These are phyloP conservation scores for Aspergillus ochraceoroseus DNA, from an alignment of 2,329 filamentous ascomycete species.

Conservation along the genomic window DNA sequence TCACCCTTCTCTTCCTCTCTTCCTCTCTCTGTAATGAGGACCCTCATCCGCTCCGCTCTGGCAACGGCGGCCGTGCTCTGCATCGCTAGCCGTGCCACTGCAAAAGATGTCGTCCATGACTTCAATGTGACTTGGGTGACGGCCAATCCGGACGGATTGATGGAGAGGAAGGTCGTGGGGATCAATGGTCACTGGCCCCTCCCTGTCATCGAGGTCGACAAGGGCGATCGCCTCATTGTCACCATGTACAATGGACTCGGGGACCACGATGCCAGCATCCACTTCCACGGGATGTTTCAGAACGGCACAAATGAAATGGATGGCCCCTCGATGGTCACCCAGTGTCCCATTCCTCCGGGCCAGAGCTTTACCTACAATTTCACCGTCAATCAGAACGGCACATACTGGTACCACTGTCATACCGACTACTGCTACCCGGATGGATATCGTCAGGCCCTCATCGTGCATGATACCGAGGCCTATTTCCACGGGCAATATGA, in stretches of 20 bases:
- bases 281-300: constrained; percentile 75
- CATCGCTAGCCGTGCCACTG: neutral
- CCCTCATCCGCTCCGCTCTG: neutral
- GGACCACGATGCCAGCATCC: constrained; percentile 62
- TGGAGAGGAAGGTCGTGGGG: constrained; percentile 55
- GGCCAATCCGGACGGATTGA: constrained; percentile 53
- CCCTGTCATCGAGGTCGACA: constrained; percentile 66
- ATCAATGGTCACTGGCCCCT: constrained; percentile 73
- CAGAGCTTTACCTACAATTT: constrained; percentile 64
- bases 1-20: neutral
- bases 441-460: constrained; percentile 61
- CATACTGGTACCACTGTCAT: constrained; percentile 66
- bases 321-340: constrained; percentile 62
- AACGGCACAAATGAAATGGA: constrained; percentile 73
- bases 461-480: constrained; percentile 58
- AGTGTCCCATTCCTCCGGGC: constrained; percentile 62
- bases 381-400: constrained; percentile 53
- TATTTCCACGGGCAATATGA: constrained; percentile 49
- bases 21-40: neutral
- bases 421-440: constrained; percentile 62
- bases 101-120: constrained; percentile 41
- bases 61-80: neutral
- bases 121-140: constrained; percentile 54
- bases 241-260: constrained; percentile 63
- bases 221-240: constrained; percentile 66